Evolutionary conservation across 345 rosid species (phyloP), one percentile per base, ranked within the genome.

Genomic region (Hypericum androsaemum): DNA sequence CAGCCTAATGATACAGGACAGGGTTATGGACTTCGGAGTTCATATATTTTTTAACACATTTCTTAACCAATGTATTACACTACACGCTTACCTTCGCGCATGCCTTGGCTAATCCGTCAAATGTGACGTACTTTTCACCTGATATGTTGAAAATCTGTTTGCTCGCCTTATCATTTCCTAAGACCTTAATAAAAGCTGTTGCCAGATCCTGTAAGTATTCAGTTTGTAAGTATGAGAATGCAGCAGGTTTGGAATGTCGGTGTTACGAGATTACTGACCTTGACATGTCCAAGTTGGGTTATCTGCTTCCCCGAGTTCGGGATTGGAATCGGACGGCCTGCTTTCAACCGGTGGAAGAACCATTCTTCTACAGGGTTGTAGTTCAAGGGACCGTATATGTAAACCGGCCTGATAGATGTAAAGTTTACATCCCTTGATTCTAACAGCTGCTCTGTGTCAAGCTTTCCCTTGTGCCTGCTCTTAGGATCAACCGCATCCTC

Each of bases 311-410:
- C 94, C 7, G 96, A 92, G 71, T 74, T 74, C 40, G 96, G 98
- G 45, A 92, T 75, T 15, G 95, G 95, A 68, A 88, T 85, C 0
- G 98, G 96, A 47, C 94, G 94, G 36, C 95, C 95, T 0, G 95
- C 95, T 67, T 92, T 92, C 62, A 92, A 71, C 40, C 96, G 75
- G 77, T 88, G 98, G 58, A 88, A 88, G 78, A 88, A 92, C 96
- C 98, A 92, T 69, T 92, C 96, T 77, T 92, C 95, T 0, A 92
- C 95, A 8, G 96, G 96, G 71, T 88, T 88, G 79, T 92, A 92
- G 78, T 92, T 92, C 74, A 92, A 70, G 56, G 95, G 96, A 12
- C 98, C 96, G 35, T 92, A 92, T 46, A 92, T 92, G 73, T 88
- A 92, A 53, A 92, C 96, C 5, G 98, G 90, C 64, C 98, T 77